Conservation (phyloP, 1,139 yeast species). For the Casaregolazyma lundiana region DNA sequence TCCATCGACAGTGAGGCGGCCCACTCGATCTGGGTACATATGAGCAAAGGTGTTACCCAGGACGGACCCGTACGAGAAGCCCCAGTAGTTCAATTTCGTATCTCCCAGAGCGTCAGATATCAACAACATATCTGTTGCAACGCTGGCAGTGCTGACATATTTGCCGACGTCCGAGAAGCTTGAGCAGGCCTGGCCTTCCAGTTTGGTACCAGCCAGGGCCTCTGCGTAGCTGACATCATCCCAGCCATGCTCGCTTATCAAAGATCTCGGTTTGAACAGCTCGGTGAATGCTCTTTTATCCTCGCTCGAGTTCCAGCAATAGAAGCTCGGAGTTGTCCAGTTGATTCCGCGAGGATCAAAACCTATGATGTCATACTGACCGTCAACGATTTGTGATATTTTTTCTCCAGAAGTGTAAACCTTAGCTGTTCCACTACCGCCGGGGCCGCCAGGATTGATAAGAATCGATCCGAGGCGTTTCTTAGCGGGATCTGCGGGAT, state of each 20-base stretch:
- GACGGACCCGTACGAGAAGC: slow-evolving; percentile 18
- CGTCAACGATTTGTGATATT: slow-evolving; percentile 13
- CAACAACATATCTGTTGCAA: slow-evolving; percentile 19
- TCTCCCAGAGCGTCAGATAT: slow-evolving; percentile 18
- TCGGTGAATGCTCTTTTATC: too few species aligned
- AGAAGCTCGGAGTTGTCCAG: too few species aligned
- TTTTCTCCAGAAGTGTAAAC: slow-evolving; percentile 12
- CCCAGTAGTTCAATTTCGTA: slow-evolving; percentile 18
- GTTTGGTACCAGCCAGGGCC: too few species aligned
- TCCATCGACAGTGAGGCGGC: slow-evolving; percentile 20
- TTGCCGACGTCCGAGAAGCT: too few species aligned
- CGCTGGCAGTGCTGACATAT: slow-evolving; percentile 17
- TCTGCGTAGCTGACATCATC: too few species aligned
- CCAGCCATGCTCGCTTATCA: too few species aligned
- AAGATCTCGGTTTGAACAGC: too few species aligned
- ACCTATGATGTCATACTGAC: slow-evolving; percentile 17
- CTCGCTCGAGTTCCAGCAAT: too few species aligned
- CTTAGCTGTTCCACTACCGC: slow-evolving; percentile 17
- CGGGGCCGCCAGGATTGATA: slow-evolving; percentile 19
- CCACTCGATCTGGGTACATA: slow-evolving; percentile 16
- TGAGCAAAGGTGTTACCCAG: slow-evolving; percentile 21
- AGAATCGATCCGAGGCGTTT: slow-evolving; percentile 17
- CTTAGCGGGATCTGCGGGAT: too few species aligned
- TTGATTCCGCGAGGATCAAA: too few species aligned
- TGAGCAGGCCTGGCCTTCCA: too few species aligned